These are phyloP conservation scores for Heracleum sosnowskyi DNA, from an alignment of 129 eudicot species.

Conservation along the genomic window DNA sequence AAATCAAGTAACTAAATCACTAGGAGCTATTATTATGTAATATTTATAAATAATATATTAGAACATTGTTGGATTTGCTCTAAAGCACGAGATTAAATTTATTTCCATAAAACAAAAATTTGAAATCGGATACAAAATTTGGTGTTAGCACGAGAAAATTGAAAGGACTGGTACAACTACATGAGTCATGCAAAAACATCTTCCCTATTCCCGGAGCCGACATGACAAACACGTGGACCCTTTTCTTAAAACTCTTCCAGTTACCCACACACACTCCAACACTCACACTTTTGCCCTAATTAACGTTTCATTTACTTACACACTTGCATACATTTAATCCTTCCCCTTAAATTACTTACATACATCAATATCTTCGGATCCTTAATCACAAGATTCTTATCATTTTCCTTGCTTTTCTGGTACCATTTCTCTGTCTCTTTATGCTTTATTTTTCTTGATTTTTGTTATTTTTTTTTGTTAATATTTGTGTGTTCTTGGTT, in stretches of 20 bases:
- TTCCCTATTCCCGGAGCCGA: background rate
- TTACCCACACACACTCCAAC: background rate
- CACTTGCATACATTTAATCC: background rate
- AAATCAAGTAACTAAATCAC: no score
- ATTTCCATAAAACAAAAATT: no score
- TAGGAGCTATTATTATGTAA: no score
- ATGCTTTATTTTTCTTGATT: background rate
- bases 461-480: background rate
- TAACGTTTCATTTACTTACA: background rate
- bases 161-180: background rate
- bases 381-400: background rate
- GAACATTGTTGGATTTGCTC: no score
- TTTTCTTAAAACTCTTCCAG: background rate
- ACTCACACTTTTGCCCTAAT: background rate
- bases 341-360: no score
- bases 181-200: background rate
- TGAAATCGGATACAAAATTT: no score
- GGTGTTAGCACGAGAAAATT: background rate
- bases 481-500: background rate
- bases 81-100: no score
- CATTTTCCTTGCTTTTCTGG: background rate
- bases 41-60: no score
- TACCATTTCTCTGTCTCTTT: background rate
- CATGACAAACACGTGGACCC: slow-evolving; percentile 1
- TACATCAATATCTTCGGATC: background rate